Evolutionary conservation across 139 green algal genomes (phyloP).

Genomic region (Chlorella sp.): DNA sequence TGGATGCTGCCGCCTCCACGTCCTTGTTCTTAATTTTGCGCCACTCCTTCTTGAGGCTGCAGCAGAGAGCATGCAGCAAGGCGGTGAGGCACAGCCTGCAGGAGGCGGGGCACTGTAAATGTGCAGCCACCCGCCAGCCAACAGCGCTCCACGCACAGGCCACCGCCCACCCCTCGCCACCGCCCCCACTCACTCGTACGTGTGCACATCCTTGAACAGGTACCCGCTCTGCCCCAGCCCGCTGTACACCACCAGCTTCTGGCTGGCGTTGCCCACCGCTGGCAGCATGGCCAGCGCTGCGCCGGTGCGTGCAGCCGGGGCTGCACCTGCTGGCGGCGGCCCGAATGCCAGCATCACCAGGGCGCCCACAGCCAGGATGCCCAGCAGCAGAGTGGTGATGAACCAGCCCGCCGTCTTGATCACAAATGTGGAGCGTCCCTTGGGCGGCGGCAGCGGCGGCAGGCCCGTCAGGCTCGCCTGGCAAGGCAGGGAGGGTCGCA

Average conservation of each 20-base stretch:
- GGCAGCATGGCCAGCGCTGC: conserved; percentile 12
- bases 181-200: no score
- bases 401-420: background rate
- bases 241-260: conserved; percentile 25
- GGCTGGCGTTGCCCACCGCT: conserved; percentile 1
- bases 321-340: background rate
- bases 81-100: no score
- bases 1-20: no score
- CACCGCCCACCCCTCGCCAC: no score
- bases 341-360: background rate
- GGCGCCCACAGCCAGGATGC: background rate
- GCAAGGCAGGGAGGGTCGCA: background rate
- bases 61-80: no score
- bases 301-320: background rate
- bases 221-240: background rate
- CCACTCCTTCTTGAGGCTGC: no score
- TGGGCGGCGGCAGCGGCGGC: background rate
- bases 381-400: background rate
- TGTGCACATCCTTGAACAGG: no score
- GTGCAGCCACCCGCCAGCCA: no score
- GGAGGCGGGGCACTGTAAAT: no score
- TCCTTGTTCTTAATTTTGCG: no score
- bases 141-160: no score
- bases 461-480: conserved; percentile 14
- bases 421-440: background rate